Conservation (phyloP, 257 asterid species). For the Penstemon eatonii region DNA sequence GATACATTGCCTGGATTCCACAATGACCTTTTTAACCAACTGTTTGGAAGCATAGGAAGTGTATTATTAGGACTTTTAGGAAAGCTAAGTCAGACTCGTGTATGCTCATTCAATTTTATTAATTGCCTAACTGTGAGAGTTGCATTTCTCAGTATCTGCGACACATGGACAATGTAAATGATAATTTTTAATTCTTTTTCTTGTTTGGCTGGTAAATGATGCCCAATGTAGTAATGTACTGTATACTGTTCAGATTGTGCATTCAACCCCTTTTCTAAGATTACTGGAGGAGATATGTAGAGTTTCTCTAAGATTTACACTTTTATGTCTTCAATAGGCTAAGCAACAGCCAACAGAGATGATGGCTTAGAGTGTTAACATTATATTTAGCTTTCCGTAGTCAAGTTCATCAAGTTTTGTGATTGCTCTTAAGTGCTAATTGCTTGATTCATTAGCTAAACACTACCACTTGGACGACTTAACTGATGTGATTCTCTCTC, state of each 20-base stretch:
- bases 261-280: background rate
- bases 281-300: background rate
- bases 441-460: background rate
- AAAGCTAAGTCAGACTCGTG: background rate
- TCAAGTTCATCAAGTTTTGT: background rate
- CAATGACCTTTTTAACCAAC: no score
- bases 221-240: background rate
- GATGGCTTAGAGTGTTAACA: no score
- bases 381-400: no score
- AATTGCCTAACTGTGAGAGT: background rate
- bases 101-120: background rate
- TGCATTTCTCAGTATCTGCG: background rate
- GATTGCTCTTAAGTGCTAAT: background rate
- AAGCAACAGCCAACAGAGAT: no score
- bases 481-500: conserved; percentile 10
- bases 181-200: no score
- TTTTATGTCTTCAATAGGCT: background rate
- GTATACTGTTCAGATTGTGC: background rate
- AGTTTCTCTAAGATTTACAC: background rate
- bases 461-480: background rate
- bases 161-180: no score
- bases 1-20: no score
- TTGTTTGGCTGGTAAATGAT: background rate
- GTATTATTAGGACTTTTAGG: no score
- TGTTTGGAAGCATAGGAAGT: no score